A percentile compares a stretch with the other conserved stretches of the same genome.
Conservation (phyloP, 2,329 filamentous ascomycete genomes). For the Fusarium musae region DNA sequence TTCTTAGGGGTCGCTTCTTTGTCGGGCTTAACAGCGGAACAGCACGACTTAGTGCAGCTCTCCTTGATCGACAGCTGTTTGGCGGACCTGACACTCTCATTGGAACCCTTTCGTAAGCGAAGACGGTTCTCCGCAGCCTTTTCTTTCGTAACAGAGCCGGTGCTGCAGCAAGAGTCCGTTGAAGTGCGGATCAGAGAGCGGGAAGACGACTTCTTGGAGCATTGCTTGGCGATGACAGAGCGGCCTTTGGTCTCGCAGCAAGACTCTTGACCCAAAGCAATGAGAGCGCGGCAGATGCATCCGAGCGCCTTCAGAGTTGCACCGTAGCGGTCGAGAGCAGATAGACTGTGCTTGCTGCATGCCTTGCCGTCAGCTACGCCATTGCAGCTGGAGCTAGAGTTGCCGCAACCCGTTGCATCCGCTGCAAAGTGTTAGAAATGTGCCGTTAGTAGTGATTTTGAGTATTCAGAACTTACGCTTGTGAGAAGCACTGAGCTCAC, state of each 20-base stretch:
- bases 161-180: slow-evolving; percentile 44
- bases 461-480: background rate
- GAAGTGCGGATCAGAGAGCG: slow-evolving; percentile 35
- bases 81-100: slow-evolving; percentile 6
- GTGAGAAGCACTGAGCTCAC: slow-evolving; percentile 34
- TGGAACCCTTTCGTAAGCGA: slow-evolving; percentile 22
- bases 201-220: slow-evolving; percentile 37
- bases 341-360: slow-evolving; percentile 52
- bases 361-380: slow-evolving; percentile 43
- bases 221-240: slow-evolving; percentile 42
- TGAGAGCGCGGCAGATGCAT: slow-evolving; percentile 64
- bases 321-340: slow-evolving; percentile 53
- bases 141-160: slow-evolving; percentile 13
- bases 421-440: background rate
- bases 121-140: slow-evolving; percentile 19
- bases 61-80: background rate
- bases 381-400: slow-evolving; percentile 18
- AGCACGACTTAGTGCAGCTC: slow-evolving; percentile 30
- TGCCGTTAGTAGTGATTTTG: background rate
- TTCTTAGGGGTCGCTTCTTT: background rate
- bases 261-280: slow-evolving; percentile 62
- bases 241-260: slow-evolving; percentile 55
- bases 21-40: background rate
- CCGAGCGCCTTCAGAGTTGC: slow-evolving; percentile 59
- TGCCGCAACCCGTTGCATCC: background rate